A percentile compares a stretch with the other conserved stretches of the same genome.
phyloP scores from a whole-genome alignment of 371 early-diverging fungal genomes.

The Mucor circinelloides region DNA sequence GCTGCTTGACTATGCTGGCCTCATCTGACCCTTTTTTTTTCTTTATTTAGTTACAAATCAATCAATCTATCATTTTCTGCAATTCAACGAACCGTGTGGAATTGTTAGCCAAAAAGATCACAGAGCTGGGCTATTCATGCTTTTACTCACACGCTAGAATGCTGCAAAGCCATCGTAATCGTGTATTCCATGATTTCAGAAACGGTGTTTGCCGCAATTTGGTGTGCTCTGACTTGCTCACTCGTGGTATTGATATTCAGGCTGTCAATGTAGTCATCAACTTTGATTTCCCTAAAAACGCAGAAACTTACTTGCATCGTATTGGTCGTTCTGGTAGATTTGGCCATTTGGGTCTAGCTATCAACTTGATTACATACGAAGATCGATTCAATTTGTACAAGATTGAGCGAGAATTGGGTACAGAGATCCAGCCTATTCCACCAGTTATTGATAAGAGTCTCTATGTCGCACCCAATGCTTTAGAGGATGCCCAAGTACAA shows the following conservation, averaged over 20 bases:
- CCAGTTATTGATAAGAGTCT: conserved; percentile 90
- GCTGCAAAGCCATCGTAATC: conserved; percentile 96
- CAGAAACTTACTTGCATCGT: conserved; percentile 98
- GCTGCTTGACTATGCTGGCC: neutral
- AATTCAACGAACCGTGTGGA: conserved; percentile 97
- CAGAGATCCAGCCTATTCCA: conserved; percentile 95
- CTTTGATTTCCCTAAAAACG: conserved; percentile 98
- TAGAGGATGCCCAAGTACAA: conserved; percentile 55
- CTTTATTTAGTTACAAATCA: conserved; percentile 84
- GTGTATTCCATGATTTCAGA: conserved; percentile 98
- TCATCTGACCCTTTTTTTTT: neutral
- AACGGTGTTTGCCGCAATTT: conserved; percentile 94
- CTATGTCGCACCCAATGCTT: conserved; percentile 73
- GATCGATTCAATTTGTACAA: conserved; percentile 94
- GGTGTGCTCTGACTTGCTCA: conserved; percentile 96
- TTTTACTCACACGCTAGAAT: conserved; percentile 98
- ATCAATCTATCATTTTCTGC: conserved; percentile 99
- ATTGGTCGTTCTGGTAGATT: conserved; percentile 98
- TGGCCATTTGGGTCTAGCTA: conserved; percentile 95
- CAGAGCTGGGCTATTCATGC: conserved; percentile 97
- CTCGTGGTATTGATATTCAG: conserved; percentile 99
- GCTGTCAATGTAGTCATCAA: conserved; percentile 99
- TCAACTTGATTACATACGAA: conserved; percentile 96
- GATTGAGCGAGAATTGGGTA: conserved; percentile 96
- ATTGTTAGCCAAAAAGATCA: conserved; percentile 95